Conservation (phyloP, 2,329 filamentous ascomycete genomes). For the Chaetomiaceae sp. region DNA sequence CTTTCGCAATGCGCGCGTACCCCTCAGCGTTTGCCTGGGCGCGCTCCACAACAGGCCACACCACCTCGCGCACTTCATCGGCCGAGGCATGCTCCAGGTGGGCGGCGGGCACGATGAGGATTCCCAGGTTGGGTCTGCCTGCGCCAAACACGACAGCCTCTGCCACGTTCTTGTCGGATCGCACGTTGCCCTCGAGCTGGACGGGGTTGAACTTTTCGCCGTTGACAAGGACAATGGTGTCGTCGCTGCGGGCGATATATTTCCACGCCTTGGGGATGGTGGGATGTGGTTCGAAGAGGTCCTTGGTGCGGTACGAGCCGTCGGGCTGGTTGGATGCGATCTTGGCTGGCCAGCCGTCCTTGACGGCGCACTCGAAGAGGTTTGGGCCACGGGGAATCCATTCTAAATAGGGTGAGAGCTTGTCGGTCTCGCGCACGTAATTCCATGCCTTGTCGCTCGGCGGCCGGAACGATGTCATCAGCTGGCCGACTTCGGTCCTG, state of each 20-base stretch:
- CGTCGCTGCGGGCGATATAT: conserved; percentile 29
- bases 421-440: background rate
- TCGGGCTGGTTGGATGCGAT: conserved; percentile 2
- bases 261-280: conserved; percentile 27
- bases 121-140: background rate
- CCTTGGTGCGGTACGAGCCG: conserved; percentile 12
- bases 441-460: background rate
- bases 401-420: background rate
- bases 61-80: background rate
- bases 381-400: background rate
- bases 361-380: background rate
- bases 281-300: conserved; percentile 22
- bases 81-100: background rate
- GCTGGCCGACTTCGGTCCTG: background rate
- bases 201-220: conserved; percentile 31
- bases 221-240: conserved; percentile 21
- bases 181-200: conserved; percentile 25
- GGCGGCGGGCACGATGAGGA: background rate
- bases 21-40: background rate
- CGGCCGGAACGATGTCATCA: background rate
- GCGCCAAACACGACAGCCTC: background rate
- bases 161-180: background rate
- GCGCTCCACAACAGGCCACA: background rate
- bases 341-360: conserved; percentile 9
- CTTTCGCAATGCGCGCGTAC: background rate